phyloP scores from a whole-genome alignment of 2,329 filamentous ascomycete genomes.

The Leptographium lundbergii region DNA sequence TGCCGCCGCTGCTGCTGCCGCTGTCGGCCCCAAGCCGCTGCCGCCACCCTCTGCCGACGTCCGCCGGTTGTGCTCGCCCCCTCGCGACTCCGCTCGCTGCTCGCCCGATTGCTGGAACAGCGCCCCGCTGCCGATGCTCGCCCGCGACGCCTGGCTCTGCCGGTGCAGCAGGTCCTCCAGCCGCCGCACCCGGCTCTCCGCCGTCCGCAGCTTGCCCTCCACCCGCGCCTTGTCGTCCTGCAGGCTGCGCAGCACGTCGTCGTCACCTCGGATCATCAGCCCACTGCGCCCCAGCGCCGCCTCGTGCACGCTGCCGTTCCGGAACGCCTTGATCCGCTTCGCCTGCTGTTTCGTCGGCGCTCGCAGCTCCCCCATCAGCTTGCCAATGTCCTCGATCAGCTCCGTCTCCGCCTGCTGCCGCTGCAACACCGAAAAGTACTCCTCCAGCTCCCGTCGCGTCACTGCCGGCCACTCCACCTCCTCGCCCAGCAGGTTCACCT shows the following conservation, averaged over 20 bases:
- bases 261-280: slow-evolving; percentile 72
- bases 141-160: slow-evolving; percentile 50
- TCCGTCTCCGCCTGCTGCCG: slow-evolving; percentile 51
- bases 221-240: slow-evolving; percentile 70
- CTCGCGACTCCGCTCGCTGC: slow-evolving; percentile 33
- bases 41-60: slow-evolving; percentile 31
- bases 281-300: slow-evolving; percentile 78
- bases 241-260: slow-evolving; percentile 65
- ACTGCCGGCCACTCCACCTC: slow-evolving; percentile 72
- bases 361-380: slow-evolving; percentile 67
- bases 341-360: slow-evolving; percentile 76
- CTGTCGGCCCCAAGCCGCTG: background rate
- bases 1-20: background rate
- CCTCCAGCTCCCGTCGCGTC: slow-evolving; percentile 61
- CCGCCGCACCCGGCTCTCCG: slow-evolving; percentile 78
- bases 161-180: slow-evolving; percentile 87
- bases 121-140: slow-evolving; percentile 30
- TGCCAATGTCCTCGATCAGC: slow-evolving; percentile 58
- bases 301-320: slow-evolving; percentile 90
- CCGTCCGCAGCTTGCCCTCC: slow-evolving; percentile 65
- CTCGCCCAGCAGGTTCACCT: slow-evolving; percentile 73
- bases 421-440: slow-evolving; percentile 56
- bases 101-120: slow-evolving; percentile 34
- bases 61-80: slow-evolving; percentile 27
- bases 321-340: slow-evolving; percentile 84